Evolutionary conservation across 345 rosid genomes (phyloP), one percentile per base, ranked within the genome.

Genomic region (Nephelium lappaceum): DNA sequence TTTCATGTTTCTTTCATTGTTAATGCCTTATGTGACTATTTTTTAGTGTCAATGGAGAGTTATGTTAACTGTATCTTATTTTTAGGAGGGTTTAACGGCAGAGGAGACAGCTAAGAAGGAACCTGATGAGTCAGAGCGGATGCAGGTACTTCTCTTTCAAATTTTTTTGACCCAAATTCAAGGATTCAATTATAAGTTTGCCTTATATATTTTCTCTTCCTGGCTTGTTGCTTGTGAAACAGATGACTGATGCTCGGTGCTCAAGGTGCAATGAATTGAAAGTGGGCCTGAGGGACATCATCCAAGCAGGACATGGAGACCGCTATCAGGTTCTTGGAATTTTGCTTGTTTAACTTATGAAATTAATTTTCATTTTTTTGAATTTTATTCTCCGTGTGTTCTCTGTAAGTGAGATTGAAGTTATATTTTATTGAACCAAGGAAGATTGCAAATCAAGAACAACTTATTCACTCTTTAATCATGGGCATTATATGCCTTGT

Each of bases 221-320:
- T 9, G 12, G 31, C 25, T 18, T 24, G 23, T 38, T 67, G 65
- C 24, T 76, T 14, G 70, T 76, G 61, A 21, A 47, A 31, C 71
- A 64, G 71, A 75, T 89, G 93, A 71, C 93, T 14, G 91, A 91
- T 90, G 98, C 93, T 81, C 86, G 84, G 36, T 97, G 99, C 82
- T 81, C 90, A 51, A 90, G 98, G 81, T 97, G 99, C 90, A 85
- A 76, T 23, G 89, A 91, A 82, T 67, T 77, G 19, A 88, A 90
- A 81, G 99, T 94, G 1, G 96, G 97, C 19, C 77, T 93, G 74
- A 86, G 92, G 83, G 99, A 97, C 83, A 93, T 97, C 71, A 97
- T 97, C 85, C 98, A 94, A 85, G 98, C 98, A 67, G 98, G 99
- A 69, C 97, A 89, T 76, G 96, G 95, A 61, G 98, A 90, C 83